Evolutionary conservation across 2,329 filamentous ascomycete species (phyloP).

Genomic region (Exophiala calicioides): DNA sequence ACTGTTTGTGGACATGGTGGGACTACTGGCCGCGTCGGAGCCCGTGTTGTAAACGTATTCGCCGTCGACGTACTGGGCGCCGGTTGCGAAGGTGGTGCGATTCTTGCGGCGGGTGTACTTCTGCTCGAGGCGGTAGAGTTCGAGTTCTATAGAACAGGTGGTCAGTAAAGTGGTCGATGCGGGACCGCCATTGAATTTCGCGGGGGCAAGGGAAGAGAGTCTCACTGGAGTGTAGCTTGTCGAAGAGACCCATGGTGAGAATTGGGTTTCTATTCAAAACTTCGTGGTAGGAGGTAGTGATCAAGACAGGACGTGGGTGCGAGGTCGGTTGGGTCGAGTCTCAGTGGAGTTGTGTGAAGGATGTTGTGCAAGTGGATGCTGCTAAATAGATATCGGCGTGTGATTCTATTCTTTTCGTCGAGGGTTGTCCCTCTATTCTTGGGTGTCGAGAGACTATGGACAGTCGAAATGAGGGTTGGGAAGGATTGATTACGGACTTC

Average conservation of each 20-base stretch:
- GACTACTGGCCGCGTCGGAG: constrained; percentile 18
- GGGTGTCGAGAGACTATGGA: no score
- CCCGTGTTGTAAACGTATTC: constrained; percentile 76
- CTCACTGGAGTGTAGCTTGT: constrained; percentile 54
- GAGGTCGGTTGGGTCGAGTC: no score
- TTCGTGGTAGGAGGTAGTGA: no score
- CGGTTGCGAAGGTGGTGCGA: constrained; percentile 84
- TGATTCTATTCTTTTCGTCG: no score
- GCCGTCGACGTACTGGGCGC: constrained; percentile 89
- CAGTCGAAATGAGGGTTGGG: no score
- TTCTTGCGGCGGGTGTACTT: constrained; percentile 90
- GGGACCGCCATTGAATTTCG: neutral
- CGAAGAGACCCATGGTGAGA: constrained; percentile 52
- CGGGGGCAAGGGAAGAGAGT: constrained; percentile 20
- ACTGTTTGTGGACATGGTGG: constrained; percentile 22
- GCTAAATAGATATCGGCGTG: no score
- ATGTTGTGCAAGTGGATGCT: no score
- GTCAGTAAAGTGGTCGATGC: neutral
- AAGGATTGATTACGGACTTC: no score
- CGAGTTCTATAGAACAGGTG: constrained; percentile 57
- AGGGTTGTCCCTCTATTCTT: no score
- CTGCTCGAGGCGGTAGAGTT: constrained; percentile 93
- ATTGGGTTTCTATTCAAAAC: no score
- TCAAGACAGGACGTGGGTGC: no score
- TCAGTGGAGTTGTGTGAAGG: no score